phyloP scores from a whole-genome alignment of 2,329 filamentous ascomycete species.

The Aspergillus ibericus region DNA sequence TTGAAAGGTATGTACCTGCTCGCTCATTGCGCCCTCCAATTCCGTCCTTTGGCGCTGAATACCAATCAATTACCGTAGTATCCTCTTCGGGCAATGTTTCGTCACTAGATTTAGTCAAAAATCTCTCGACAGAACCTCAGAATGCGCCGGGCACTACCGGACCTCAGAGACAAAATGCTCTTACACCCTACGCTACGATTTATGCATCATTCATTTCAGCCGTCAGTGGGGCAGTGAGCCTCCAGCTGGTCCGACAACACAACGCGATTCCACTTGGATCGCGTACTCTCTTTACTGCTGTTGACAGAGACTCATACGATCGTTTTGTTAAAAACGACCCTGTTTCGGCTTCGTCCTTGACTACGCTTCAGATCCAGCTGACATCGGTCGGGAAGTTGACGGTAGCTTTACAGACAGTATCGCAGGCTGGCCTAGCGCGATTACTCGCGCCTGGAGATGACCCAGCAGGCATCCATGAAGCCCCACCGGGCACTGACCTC shows the following conservation, averaged over 20 bases:
- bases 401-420: conserved; percentile 37
- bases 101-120: conserved; percentile 37
- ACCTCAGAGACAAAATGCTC: background rate
- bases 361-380: conserved; percentile 40
- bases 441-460: conserved; percentile 26
- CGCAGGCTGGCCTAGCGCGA: conserved; percentile 38
- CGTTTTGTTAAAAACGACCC: conserved; percentile 27
- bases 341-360: conserved; percentile 31
- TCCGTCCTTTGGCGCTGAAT: background rate
- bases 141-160: background rate
- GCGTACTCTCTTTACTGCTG: conserved; percentile 40
- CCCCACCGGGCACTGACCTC: conserved; percentile 34
- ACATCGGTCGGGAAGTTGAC: conserved; percentile 38
- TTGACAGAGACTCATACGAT: conserved; percentile 34
- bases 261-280: conserved; percentile 43
- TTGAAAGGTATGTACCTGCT: conserved; percentile 32
- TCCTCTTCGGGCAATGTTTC: conserved; percentile 38
- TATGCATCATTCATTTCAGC: conserved; percentile 44
- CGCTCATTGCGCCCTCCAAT: background rate
- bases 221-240: conserved; percentile 37
- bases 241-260: conserved; percentile 37
- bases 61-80: conserved; percentile 23
- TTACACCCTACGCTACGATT: conserved; percentile 30
- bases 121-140: conserved; percentile 34
- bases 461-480: conserved; percentile 15